These are phyloP conservation scores for Spathaspora sp. DNA, from an alignment of 805 yeast genomes.

Conservation along the genomic window DNA sequence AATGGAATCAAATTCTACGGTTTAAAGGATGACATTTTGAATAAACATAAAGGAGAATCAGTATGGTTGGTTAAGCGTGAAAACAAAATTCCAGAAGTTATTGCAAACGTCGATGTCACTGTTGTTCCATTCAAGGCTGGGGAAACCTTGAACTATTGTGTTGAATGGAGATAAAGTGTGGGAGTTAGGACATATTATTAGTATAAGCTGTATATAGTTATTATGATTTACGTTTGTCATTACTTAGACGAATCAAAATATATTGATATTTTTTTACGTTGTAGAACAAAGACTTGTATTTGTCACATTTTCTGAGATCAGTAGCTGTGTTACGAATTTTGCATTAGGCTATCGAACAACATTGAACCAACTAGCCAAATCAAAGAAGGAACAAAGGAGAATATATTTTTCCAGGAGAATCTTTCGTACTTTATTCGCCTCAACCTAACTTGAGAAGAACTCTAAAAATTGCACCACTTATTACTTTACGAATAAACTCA, in stretches of 20 bases:
- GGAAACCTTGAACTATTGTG: constrained; percentile 63
- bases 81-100: constrained; percentile 55
- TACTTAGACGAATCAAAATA: no score
- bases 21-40: constrained; percentile 33
- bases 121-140: constrained; percentile 88
- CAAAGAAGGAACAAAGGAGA: no score
- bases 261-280: no score
- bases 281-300: no score
- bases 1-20: constrained; percentile 72
- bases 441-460: no score
- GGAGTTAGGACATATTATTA: background rate
- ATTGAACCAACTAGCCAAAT: no score
- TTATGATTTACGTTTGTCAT: background rate
- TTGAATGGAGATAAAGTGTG: constrained; percentile 56
- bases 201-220: background rate
- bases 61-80: constrained; percentile 54
- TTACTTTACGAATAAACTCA: background rate
- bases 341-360: no score
- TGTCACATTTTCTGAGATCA: no score
- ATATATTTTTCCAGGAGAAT: no score
- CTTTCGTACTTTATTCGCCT: no score
- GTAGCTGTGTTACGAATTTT: no score
- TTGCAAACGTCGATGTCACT: constrained; percentile 42
- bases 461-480: background rate
- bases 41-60: constrained; percentile 20